Evolutionary conservation across 371 early-diverging fungal genomes (phyloP).

Genomic region (Mortierella sp.): DNA sequence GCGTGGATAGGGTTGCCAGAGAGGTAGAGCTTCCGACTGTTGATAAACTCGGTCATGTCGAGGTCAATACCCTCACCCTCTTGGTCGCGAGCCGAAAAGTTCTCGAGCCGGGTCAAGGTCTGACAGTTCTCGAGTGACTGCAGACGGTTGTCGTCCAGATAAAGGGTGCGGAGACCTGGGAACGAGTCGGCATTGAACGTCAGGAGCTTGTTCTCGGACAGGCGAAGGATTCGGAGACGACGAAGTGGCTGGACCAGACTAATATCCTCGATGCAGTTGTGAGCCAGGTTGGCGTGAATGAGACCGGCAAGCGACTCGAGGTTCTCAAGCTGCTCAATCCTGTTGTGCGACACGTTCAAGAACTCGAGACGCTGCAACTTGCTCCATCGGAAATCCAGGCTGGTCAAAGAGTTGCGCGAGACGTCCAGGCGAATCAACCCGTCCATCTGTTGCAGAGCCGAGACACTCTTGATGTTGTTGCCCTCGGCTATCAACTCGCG

Average conservation of each 20-base stretch:
- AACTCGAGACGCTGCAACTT: slow-evolving; percentile 62
- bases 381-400: slow-evolving; percentile 56
- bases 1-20: slow-evolving; percentile 64
- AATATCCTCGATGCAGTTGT: slow-evolving; percentile 65
- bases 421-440: slow-evolving; percentile 61
- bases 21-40: slow-evolving; percentile 65
- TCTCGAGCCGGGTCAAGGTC: slow-evolving; percentile 58
- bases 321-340: slow-evolving; percentile 62
- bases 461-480: slow-evolving; percentile 62
- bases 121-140: slow-evolving; percentile 60
- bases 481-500: slow-evolving; percentile 63
- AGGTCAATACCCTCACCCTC: slow-evolving; percentile 63
- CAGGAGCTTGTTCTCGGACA: slow-evolving; percentile 64
- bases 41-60: slow-evolving; percentile 62
- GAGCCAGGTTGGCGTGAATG: slow-evolving; percentile 62
- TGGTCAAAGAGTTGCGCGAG: slow-evolving; percentile 59
- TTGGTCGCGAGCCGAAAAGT: slow-evolving; percentile 69
- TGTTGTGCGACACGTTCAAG: slow-evolving; percentile 66
- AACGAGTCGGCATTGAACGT: slow-evolving; percentile 63
- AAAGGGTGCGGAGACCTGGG: slow-evolving; percentile 64
- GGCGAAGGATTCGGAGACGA: slow-evolving; percentile 59
- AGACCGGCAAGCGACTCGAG: slow-evolving; percentile 59
- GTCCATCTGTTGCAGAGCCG: slow-evolving; percentile 59
- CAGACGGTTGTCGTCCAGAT: slow-evolving; percentile 69
- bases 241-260: slow-evolving; percentile 58